Base-by-base conservation (phyloP, 2,329 filamentous ascomycete genomes). In the Claviceps maximensis region DNA sequence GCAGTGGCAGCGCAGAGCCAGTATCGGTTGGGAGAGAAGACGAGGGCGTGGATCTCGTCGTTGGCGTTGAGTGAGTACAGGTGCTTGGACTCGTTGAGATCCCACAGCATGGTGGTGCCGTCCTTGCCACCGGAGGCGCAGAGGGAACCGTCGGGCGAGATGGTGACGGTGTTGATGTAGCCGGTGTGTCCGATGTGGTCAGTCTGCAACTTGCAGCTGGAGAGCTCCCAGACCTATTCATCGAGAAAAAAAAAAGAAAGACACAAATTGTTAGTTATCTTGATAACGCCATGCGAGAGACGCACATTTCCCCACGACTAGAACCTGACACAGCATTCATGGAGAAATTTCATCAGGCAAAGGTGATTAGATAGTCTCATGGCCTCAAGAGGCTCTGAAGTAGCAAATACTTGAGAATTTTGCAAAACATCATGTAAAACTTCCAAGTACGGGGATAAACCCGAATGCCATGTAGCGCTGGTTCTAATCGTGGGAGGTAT, bases 11-110 rank as follows among this genome's bases (percentile, higher is more conserved):
- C 93, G 83, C 93, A 98, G 66, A 98, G 86, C 93, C 93, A 98
- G 89, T 98, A 98, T 75, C 93, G 87, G 89, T 98, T 98, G 71
- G 93, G 93, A 61, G 93, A 97, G 88, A 98, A 98, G 75, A 97
- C 93, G 64, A 98, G 91, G 65, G 93, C 91, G 80, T 98, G 93
- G 82, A 98, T 98, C 86, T 97, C 93, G 75, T 98, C 91, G 76
- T 91, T 93, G 73, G 93, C 93, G 77, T 90, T 93, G 71, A 98
- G 89, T 61, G 91, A 97, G 87, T 98, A 98, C 69, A 98, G 87
- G 83, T 98, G 93, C 88, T 98, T 98, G 74, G 90, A 96, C 87
- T 98, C 93, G 84, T 98, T 98, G 68, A 98, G 84, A 74, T 97
- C 93, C 93, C 93, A 98, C 67, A 98, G 89, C 93, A 97, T 98